Evolutionary conservation across 2,329 filamentous ascomycete species (phyloP).

Genomic region (Epichloe elymi): DNA sequence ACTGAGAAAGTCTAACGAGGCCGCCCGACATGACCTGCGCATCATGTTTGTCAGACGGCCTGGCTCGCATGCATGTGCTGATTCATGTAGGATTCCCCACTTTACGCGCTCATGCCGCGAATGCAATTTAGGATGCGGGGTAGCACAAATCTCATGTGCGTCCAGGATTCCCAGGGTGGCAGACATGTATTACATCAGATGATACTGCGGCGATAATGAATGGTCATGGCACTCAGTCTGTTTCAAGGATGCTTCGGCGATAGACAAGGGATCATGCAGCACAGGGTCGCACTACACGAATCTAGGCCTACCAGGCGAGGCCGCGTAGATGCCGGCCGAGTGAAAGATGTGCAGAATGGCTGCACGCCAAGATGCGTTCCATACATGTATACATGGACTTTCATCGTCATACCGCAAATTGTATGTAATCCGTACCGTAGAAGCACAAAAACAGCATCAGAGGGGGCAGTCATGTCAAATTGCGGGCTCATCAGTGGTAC

Average conservation of each 20-base stretch:
- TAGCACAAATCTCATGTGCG: constrained; percentile 1
- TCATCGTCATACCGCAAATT: background rate
- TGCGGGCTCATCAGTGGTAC: too few relatives aligned
- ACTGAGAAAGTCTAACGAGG: background rate
- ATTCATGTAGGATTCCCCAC: constrained; percentile 1
- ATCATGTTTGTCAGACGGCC: too few relatives aligned
- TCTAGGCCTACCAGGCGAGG: background rate
- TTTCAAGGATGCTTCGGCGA: background rate
- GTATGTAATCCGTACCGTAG: background rate
- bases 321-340: constrained; percentile 1
- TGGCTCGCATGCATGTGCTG: too few relatives aligned
- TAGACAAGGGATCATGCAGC: background rate
- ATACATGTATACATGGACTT: background rate
- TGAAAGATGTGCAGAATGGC: background rate
- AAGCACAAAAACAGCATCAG: background rate
- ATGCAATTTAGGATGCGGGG: constrained; percentile 5
- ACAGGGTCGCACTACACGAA: background rate
- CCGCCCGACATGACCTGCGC: background rate
- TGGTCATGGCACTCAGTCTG: background rate
- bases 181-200: too few relatives aligned
- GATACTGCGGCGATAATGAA: background rate
- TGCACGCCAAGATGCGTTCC: background rate
- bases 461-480: background rate
- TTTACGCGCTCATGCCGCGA: constrained; percentile 7
- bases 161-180: background rate